Conservation (phyloP, 2,329 filamentous ascomycete genomes). For the Cadophora luteo-olivacea region DNA sequence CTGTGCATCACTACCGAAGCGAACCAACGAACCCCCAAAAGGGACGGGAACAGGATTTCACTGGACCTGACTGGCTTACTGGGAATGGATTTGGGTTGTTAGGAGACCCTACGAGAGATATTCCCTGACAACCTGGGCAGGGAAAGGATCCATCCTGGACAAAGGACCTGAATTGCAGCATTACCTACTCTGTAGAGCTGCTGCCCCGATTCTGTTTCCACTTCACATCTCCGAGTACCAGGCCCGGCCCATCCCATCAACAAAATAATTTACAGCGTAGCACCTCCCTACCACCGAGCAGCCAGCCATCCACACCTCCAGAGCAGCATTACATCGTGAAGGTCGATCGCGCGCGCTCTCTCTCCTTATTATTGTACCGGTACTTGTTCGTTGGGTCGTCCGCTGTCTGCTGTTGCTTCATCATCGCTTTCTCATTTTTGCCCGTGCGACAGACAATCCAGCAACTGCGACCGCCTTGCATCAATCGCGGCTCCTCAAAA, state of each 20-base stretch:
- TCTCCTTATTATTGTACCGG: not conserved
- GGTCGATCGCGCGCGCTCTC: not conserved
- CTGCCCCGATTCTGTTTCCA: constrained; percentile 8
- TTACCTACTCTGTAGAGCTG: not conserved
- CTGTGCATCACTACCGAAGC: not conserved
- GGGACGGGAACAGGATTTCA: not conserved
- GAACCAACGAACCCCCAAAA: constrained; percentile 4
- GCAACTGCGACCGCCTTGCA: constrained; percentile 12
- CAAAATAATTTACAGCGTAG: not conserved
- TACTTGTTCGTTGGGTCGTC: not conserved
- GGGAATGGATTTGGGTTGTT: not conserved
- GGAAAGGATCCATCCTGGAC: not conserved
- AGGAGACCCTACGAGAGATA: not conserved
- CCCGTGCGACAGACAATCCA: constrained; percentile 2
- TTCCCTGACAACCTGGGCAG: no score
- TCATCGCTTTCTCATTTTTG: constrained; percentile 1
- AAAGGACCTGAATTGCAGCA: not conserved
- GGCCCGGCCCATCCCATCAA: not conserved
- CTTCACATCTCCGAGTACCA: constrained; percentile 3
- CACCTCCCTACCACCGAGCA: not conserved
- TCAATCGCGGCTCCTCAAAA: constrained; percentile 9
- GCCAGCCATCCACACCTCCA: not conserved
- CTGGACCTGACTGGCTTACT: not conserved
- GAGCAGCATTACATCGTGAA: constrained; percentile 6
- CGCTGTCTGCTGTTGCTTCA: not conserved